phyloP scores from a whole-genome alignment of 768 basidiomycete genomes.

The Lactarius sp. region DNA sequence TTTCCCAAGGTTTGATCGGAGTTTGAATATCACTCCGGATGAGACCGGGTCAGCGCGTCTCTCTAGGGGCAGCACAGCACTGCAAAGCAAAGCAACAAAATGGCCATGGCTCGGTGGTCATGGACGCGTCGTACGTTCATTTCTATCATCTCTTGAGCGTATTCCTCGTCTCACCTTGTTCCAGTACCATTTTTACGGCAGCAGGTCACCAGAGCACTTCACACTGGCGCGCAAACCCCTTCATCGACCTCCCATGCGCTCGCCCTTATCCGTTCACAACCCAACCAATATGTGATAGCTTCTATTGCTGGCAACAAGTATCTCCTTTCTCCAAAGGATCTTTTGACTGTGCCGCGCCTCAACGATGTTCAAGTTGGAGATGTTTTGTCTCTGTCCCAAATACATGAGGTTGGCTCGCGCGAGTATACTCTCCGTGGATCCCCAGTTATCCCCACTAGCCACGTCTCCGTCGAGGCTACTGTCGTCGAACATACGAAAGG shows the following conservation, averaged over 20 bases:
- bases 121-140: slow-evolving; percentile 18
- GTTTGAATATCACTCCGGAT: slow-evolving; percentile 12
- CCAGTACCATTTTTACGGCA: slow-evolving; percentile 21
- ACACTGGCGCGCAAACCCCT: slow-evolving; percentile 30
- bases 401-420: slow-evolving; percentile 92
- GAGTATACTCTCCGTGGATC: slow-evolving; percentile 88
- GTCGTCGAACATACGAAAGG: slow-evolving; percentile 99
- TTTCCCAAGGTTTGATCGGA: slow-evolving; percentile 24
- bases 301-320: slow-evolving; percentile 83
- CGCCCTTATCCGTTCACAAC: slow-evolving; percentile 81
- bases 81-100: neutral
- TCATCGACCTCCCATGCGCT: slow-evolving; percentile 53
- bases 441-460: slow-evolving; percentile 58
- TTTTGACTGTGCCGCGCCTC: slow-evolving; percentile 90
- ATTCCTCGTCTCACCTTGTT: neutral
- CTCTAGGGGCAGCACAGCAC: neutral
- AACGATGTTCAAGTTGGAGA: slow-evolving; percentile 85
- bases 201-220: slow-evolving; percentile 31
- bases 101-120: slow-evolving; percentile 14
- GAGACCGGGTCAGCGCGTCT: slow-evolving; percentile 1
- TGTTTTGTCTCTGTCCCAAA: slow-evolving; percentile 71
- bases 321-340: slow-evolving; percentile 83
- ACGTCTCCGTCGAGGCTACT: slow-evolving; percentile 76
- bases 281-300: slow-evolving; percentile 88
- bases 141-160: neutral